Evolutionary conservation across 441 rosid genomes (phyloP).

Genomic region (Jatropha podagrica): DNA sequence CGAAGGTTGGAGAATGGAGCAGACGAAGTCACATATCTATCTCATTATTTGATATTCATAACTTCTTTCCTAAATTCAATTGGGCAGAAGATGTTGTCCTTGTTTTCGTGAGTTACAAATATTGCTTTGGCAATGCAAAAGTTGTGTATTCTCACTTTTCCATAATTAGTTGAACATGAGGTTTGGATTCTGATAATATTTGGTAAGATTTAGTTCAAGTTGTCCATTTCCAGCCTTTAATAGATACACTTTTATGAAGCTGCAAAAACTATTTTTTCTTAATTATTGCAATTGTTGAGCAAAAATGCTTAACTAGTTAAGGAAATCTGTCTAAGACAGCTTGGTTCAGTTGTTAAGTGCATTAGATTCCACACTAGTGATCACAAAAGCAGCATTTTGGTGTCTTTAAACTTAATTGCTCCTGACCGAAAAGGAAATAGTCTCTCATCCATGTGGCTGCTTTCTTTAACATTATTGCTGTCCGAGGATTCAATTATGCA

Average conservation of each 20-base stretch:
- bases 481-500: no score
- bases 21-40: background rate
- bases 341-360: no score
- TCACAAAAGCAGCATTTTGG: no score
- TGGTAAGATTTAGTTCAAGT: background rate
- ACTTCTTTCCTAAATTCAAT: background rate
- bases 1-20: background rate
- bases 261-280: background rate
- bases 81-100: background rate
- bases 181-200: background rate
- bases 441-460: no score
- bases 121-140: background rate
- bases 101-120: background rate
- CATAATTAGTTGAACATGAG: slow-evolving; percentile 2
- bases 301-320: no score
- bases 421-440: no score
- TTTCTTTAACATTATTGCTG: no score
- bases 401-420: no score
- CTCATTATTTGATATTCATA: slow-evolving; percentile 7
- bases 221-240: background rate
- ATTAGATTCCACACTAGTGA: no score
- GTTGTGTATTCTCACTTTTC: background rate
- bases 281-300: no score
- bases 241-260: background rate
- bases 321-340: no score